phyloP scores from a whole-genome alignment of 768 basidiomycete species.

The Cystofilobasidium bisporidii region DNA sequence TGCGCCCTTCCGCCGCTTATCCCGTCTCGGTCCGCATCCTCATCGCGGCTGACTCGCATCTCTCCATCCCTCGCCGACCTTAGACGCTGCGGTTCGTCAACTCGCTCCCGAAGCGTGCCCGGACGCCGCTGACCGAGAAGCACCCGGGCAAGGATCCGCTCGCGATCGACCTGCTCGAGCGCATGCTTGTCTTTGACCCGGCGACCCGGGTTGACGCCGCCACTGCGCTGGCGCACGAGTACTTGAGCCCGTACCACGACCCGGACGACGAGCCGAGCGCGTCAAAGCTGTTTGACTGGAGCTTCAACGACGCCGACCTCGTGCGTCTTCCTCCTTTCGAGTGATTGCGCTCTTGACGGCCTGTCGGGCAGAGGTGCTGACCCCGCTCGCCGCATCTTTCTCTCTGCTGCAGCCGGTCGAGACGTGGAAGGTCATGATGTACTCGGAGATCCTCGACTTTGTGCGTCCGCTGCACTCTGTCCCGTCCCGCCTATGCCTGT shows the following conservation, averaged over 20 bases:
- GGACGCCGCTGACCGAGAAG: slow-evolving; percentile 56
- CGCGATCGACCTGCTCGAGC: slow-evolving; percentile 37
- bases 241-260: slow-evolving; percentile 91
- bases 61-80: neutral
- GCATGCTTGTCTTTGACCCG: slow-evolving; percentile 64
- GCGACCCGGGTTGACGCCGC: slow-evolving; percentile 77
- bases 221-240: slow-evolving; percentile 79
- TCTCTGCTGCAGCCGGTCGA: slow-evolving; percentile 56
- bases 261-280: slow-evolving; percentile 93
- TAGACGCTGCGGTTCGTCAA: slow-evolving; percentile 5
- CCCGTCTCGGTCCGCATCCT: slow-evolving; percentile 4
- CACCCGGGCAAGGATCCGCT: slow-evolving; percentile 62
- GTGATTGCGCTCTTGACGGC: too few species aligned
- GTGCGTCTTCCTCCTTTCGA: too few species aligned
- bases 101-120: slow-evolving; percentile 74
- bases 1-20: slow-evolving; percentile 35
- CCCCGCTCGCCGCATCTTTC: too few species aligned
- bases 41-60: neutral
- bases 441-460: slow-evolving; percentile 73
- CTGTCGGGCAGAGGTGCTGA: too few species aligned
- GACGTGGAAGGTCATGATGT: slow-evolving; percentile 99
- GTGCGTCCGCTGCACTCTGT: too few species aligned
- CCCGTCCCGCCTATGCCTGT: too few species aligned
- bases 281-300: slow-evolving; percentile 93
- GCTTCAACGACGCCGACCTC: slow-evolving; percentile 98